Evolutionary conservation across 1,139 yeast species (phyloP), one percentile per base, ranked within the genome.

Genomic region (Nadsonia starkeyi-henricii): DNA sequence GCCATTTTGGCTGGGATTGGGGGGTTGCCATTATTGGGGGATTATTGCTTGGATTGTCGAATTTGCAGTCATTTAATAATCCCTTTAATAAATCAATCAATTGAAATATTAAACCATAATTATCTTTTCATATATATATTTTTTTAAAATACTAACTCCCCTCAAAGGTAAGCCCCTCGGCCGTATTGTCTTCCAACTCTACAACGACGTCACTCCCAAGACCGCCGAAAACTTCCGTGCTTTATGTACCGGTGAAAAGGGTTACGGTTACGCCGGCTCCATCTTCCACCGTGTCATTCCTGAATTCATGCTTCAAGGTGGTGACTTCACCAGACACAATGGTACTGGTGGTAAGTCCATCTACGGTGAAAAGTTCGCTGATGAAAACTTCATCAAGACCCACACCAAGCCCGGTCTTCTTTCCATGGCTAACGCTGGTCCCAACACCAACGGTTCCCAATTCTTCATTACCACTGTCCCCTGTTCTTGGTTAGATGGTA

Each of bases 351-450:
- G 98, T 71, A 88, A 88, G 77, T 86, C 96, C 61, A 91, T 91
- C 79, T 91, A 91, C 78, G 97, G 97, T 66, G 81, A 78, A 64
- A 83, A 81, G 74, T 91, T 91, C 72, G 81, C 93, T 55, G 97
- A 91, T 66, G 97, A 91, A 79, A 88, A 89, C 86, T 89, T 89
- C 68, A 55, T 68, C 71, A 78, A 74, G 77, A 82, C 67, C 67
- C 97, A 89, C 80, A 78, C 75, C 73, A 81, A 75, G 71, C 96
- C 96, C 63, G 96, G 96, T 74, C 78, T 89, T 64, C 79, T 91
- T 68, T 85, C 96, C 62, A 91, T 91, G 98, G 98, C 98, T 70
- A 91, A 91, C 67, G 96, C 97, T 62, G 98, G 98, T 67, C 96
- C 96, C 72, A 86, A 89, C 89, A 89, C 97, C 80, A 91, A 91